Percentiles rank a stretch among this genome's conserved stretches.
These are phyloP conservation scores for Suhomyces chickasaworum DNA, from an alignment of 1,139 yeast genomes.

Conservation along the genomic window DNA sequence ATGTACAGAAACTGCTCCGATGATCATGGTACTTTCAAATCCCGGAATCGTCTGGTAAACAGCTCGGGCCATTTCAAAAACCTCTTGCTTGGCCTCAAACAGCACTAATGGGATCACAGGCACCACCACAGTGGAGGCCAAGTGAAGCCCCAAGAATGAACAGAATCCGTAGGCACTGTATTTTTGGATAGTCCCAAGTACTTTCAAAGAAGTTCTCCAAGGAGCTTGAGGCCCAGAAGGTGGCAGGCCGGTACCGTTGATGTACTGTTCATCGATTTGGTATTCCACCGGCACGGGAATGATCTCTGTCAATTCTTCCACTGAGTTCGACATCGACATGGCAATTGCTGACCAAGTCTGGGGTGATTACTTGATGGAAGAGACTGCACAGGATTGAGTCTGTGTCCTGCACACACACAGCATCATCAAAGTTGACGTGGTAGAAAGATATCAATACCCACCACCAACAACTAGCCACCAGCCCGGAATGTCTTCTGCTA, in stretches of 20 bases:
- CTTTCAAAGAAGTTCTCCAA: neutral
- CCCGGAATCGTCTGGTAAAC: constrained; percentile 55
- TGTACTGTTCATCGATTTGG: constrained; percentile 2
- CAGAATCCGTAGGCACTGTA: constrained; percentile 64
- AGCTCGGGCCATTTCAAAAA: constrained; percentile 62
- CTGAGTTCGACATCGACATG: neutral
- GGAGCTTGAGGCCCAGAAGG: neutral
- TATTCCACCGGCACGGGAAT: constrained; percentile 12
- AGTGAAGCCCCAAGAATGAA: constrained; percentile 60
- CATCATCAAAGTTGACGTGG: constrained; percentile 8
- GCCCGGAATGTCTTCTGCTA: constrained; percentile 38
- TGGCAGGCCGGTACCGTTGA: neutral
- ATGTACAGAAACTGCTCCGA: constrained; percentile 53
- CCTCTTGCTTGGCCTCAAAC: constrained; percentile 48
- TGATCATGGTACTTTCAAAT: constrained; percentile 51
- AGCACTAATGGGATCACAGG: constrained; percentile 52
- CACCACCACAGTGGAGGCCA: constrained; percentile 53
- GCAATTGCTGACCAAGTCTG: neutral
- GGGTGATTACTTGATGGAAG: neutral
- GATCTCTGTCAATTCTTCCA: constrained; percentile 7
- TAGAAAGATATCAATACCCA: neutral
- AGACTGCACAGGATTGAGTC: neutral
- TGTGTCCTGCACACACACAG: constrained; percentile 3
- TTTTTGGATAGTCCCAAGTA: constrained; percentile 42
- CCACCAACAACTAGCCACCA: neutral